A percentile compares a stretch with the other conserved stretches of the same genome.
Conservation (phyloP, 2,329 filamentous ascomycete genomes). For the Penicillium sp. region DNA sequence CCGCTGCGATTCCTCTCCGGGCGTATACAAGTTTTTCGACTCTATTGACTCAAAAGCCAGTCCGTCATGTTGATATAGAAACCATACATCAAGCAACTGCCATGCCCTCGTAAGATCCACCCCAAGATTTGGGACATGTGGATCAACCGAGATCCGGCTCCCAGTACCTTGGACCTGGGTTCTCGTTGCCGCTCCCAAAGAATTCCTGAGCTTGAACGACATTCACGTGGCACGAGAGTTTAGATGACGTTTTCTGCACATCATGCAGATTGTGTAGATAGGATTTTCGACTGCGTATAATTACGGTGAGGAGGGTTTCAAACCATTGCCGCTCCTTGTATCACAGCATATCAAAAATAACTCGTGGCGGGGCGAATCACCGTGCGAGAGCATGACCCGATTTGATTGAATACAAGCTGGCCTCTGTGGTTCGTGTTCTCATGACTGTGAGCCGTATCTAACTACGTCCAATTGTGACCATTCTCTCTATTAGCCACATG, state of each 20-base stretch:
- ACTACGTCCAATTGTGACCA: neutral
- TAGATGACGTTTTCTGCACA: conserved; percentile 11
- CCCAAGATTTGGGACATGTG: conserved; percentile 24
- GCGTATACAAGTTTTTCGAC: neutral
- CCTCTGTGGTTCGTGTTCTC: neutral
- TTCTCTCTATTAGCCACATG: neutral
- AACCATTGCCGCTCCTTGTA: neutral
- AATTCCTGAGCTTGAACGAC: conserved; percentile 19
- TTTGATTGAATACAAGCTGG: neutral
- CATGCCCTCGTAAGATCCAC: conserved; percentile 22
- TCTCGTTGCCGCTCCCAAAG: conserved; percentile 14
- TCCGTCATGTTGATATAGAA: neutral
- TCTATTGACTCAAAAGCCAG: too few relatives aligned
- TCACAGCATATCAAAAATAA: neutral
- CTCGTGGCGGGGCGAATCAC: neutral
- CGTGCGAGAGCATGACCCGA: neutral
- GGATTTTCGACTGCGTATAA: neutral
- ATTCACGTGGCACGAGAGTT: conserved; percentile 25
- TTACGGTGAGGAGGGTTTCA: neutral
- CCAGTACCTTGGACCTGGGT: conserved; percentile 28
- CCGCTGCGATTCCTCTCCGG: neutral
- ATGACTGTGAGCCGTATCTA: neutral
- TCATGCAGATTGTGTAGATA: neutral
- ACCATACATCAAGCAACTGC: conserved; percentile 14
- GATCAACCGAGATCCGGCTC: conserved; percentile 31